Evolutionary conservation across 345 rosid genomes (phyloP), one percentile per base, ranked within the genome.

Genomic region (Aquilaria sinensis): DNA sequence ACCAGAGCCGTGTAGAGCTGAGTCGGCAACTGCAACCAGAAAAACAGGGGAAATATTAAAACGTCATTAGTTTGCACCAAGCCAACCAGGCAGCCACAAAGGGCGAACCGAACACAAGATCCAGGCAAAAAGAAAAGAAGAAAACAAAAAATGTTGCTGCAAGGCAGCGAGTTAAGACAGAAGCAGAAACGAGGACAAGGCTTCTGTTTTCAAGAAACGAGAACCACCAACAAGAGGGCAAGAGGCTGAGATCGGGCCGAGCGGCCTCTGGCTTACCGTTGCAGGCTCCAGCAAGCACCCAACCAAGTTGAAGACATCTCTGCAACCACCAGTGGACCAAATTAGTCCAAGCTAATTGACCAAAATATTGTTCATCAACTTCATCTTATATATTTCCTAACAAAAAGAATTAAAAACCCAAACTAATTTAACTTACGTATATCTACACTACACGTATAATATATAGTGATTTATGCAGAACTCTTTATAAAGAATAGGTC

Each of bases 271-370:
- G 70, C 96, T 90, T 78, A 94, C 99, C 69, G 99, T 94, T 9
- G 99, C 94, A 50, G 97, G 96, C 57, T 94, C 99, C 12, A 94
- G 90, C 73, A 94, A 63, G 69, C 99, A 94, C 6, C 99, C 99
- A 55, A 82, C 71, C 51, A 94, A 86, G 74, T 90, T 94, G 59
- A 94, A 90, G 30, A 86, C 68, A 62, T 90, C 97, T 68, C 98
- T 93, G 96, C 83, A 81, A 64, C 69, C 43, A 37, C 43, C 43
- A 0, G 43, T 37, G 43, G 8, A 2, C 43, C 43, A 37, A 9
- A 37, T 37, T 5, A 45, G 64, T 52, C 23, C 23, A 23, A 23
- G 23, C 23, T 23, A 23, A 23, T 23, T 23, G 23, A 23, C 23
- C 23, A 23, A 23, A 23, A 23, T 23, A 23, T 23, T 23, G 23